phyloP scores from a whole-genome alignment of 2,329 filamentous ascomycete genomes.

The Aspergillus cejpii region DNA sequence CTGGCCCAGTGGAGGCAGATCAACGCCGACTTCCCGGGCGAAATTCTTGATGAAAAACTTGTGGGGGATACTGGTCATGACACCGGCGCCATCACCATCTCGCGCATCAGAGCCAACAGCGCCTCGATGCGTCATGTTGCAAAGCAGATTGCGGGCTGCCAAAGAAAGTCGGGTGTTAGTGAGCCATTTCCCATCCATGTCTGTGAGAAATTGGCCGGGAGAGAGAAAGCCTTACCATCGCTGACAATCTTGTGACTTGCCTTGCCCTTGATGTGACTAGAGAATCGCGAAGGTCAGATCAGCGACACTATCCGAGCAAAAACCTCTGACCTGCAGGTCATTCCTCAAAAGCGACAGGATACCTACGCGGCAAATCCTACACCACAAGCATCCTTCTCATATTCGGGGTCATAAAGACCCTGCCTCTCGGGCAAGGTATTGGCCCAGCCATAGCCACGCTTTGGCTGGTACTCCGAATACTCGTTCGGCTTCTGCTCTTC shows the following conservation, averaged over 20 bases:
- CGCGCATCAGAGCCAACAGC: conserved; percentile 95
- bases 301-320: conserved; percentile 6
- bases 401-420: conserved; percentile 91
- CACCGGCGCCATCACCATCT: conserved; percentile 96
- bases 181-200: neutral
- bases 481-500: conserved; percentile 40
- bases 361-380: conserved; percentile 95
- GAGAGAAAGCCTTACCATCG: conserved; percentile 66
- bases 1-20: conserved; percentile 80
- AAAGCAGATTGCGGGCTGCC: conserved; percentile 80
- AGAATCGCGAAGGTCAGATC: conserved; percentile 7
- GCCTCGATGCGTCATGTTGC: conserved; percentile 99
- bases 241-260: conserved; percentile 97
- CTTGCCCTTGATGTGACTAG: conserved; percentile 92
- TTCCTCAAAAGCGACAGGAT: neutral
- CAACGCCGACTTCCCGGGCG: conserved; percentile 78
- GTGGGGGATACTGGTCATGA: conserved; percentile 98
- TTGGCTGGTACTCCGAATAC: conserved; percentile 50
- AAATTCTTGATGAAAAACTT: conserved; percentile 99
- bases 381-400: conserved; percentile 99
- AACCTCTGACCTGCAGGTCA: neutral
- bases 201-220: no score
- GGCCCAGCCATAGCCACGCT: conserved; percentile 79
- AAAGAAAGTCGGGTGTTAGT: conserved; percentile 28
- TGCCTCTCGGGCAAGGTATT: conserved; percentile 94